Base-by-base conservation (phyloP, 495 filamentous ascomycete species). In the Sporormia fimetaria region DNA sequence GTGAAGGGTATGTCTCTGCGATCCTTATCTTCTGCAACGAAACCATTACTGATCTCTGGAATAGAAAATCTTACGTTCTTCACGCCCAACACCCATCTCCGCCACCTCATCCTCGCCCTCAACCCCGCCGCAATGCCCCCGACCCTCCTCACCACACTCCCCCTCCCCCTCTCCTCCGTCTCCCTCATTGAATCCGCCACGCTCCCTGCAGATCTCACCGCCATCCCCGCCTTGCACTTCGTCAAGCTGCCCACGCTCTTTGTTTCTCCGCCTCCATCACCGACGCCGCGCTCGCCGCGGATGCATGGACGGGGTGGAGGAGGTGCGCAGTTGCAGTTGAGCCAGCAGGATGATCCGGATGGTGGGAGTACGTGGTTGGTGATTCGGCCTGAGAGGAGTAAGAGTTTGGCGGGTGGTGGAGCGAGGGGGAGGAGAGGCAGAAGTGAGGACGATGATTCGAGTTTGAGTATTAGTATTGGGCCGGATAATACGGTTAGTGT, bases 401-500 rank as follows among this genome's bases (percentile, higher is more conserved):
- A 46, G 32, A 28, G 18, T 7, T 45, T 49, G 22, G 37, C 24
- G 11, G 37, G 20, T 28, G 42, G 42, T 24, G 48, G 42, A 2
- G 39, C 23, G 11, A 21, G 40, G 33, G 32, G 36, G 16, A 26
- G 46, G 17, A 18, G 36, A 16, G 31, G 38, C 18, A 39, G 38
- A 11, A 21, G 22, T 1, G 45, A 42, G n/a, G 40, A 44, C 21
- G 35, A 28, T 6, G 33, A 47, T 32, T 37, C 29, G 5, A 44
- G 44, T 37, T 30, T 54, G 21, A 49, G 45, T 36, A 54, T 54
- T 16, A 33, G 23, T 6, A 49, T 54, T 24, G 51, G 51, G 35
- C 51, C 51, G 21, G 51, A 54, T 35, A 54, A 54, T 37, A 49
- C 45, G 7, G 51, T 54, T 16, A 54, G 44, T 38, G 44, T 54